Base-by-base conservation (phyloP, 2,329 filamentous ascomycete genomes). In the Colletotrichum ledebouriae region DNA sequence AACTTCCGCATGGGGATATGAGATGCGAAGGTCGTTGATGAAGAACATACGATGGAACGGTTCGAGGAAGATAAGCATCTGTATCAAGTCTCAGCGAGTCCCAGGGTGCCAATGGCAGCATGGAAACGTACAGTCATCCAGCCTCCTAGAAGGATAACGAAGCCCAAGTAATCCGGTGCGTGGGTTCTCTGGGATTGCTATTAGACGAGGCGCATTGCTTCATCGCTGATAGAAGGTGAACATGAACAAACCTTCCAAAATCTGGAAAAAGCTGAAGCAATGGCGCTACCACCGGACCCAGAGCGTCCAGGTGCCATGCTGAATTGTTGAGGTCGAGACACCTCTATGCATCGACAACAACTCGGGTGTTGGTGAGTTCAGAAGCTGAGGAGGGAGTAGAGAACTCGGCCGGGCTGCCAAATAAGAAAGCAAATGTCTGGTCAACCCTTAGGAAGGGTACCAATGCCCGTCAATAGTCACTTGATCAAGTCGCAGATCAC, bases 21-120 rank as follows among this genome's bases (percentile, higher is more conserved):
- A 90, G 68, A 98, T 94, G 57, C 89, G 84, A 25, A 92, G 86
- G 77, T 98, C 94, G 77, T 94, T 92, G 70, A 98, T 87, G 71
- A 89, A 92, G 82, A 99, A 98, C 89, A 98, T 92, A 80, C 93
- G 94, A 78, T 98, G 94, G 78, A 98, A 98, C 0, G 96, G 96
- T 69, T 91, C 90, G 73, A 93, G 86, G 72, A 92, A 84, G 73
- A 92, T 82, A 78, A 89, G 85, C 49, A 93, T 84, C 86, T 93
- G 75, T 9, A 72, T 50, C 39, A 49, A 49, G 79, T 75, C 15
- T 73, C 72, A 56, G n/a, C 22, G 4, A 29, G 33, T 29, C 34
- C 20, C 46, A 34, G 7, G 52, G 75, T 74, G 78, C 17, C 9
- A 44, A 4, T 11, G 41, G 79, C 17, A 3, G 13, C 33, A 25